These are phyloP conservation scores for Starmerella ratchasimensis DNA, from an alignment of 805 yeast species.

Conservation along the genomic window DNA sequence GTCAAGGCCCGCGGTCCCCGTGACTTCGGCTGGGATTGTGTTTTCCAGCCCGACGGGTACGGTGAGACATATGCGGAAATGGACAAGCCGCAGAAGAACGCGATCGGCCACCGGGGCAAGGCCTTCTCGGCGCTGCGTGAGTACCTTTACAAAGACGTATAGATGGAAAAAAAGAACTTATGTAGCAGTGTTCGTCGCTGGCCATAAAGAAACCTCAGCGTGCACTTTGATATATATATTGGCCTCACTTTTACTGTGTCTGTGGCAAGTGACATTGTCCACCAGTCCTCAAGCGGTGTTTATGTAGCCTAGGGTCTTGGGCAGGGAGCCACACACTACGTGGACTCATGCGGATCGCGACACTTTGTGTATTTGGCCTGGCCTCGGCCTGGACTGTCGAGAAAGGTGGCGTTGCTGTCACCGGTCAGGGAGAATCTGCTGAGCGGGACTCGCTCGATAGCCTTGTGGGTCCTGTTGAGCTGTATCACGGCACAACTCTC, in stretches of 20 bases:
- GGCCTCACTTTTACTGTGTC: too few relatives aligned
- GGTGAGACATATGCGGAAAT: constrained; percentile 73
- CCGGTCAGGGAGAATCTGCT: constrained; percentile 14
- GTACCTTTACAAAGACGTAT: constrained; percentile 30
- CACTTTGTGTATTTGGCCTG: not conserved
- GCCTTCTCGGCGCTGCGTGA: constrained; percentile 64
- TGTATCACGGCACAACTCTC: constrained; percentile 13
- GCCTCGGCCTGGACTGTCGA: constrained; percentile 21
- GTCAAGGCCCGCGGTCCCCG: constrained; percentile 67
- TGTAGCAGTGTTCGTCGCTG: too few relatives aligned
- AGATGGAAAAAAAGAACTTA: not conserved
- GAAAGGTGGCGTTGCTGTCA: constrained; percentile 19
- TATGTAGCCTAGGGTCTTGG: too few relatives aligned
- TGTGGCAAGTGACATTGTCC: too few relatives aligned
- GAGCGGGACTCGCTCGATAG: constrained; percentile 12
- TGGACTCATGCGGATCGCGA: not conserved
- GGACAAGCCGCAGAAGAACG: constrained; percentile 61
- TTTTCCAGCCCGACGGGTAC: constrained; percentile 71
- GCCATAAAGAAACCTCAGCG: too few relatives aligned
- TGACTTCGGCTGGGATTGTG: constrained; percentile 88
- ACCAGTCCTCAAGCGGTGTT: too few relatives aligned
- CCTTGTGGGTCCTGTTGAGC: constrained; percentile 12
- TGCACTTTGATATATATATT: too few relatives aligned
- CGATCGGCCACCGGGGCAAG: constrained; percentile 73
- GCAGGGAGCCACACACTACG: not conserved